Evolutionary conservation across 768 basidiomycete species (phyloP).

Genomic region (Mycena pura): DNA sequence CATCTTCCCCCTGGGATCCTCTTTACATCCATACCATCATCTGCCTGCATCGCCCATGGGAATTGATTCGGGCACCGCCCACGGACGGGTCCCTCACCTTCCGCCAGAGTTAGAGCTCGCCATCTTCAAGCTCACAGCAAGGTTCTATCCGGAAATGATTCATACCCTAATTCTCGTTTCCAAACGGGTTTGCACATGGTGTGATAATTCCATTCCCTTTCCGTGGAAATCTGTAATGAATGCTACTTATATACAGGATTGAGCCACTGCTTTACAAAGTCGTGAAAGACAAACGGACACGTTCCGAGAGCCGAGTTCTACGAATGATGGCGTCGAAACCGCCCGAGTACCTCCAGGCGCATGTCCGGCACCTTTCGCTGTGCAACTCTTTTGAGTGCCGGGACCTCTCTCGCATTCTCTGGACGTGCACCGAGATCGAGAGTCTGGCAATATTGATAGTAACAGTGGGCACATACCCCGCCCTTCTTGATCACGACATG

Average conservation of each 20-base stretch:
- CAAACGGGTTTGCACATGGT: conserved; percentile 16
- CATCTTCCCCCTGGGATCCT: too few relatives aligned
- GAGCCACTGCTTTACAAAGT: conserved; percentile 13
- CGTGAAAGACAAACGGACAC: neutral
- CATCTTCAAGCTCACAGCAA: conserved; percentile 15
- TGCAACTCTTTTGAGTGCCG: neutral
- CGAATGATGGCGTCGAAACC: conserved; percentile 12
- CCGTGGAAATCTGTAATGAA: neutral
- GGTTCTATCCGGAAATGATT: neutral
- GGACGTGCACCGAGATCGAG: conserved; percentile 8
- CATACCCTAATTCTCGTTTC: conserved; percentile 2
- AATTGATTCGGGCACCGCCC: too few relatives aligned
- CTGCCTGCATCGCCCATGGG: too few relatives aligned
- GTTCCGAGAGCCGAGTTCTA: neutral
- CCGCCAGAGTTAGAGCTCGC: conserved; percentile 14
- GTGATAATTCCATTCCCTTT: neutral
- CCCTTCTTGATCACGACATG: neutral
- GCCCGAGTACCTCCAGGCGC: neutral
- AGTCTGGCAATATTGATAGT: conserved; percentile 13
- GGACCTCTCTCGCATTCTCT: neutral
- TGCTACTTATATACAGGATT: conserved; percentile 6
- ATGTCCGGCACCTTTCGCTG: conserved; percentile 15
- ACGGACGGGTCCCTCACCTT: too few relatives aligned
- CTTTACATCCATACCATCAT: too few relatives aligned
- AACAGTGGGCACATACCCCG: conserved; percentile 10